These are phyloP conservation scores for Raffaelea ambrosiae DNA, from an alignment of 2,329 filamentous ascomycete species.

Conservation along the genomic window DNA sequence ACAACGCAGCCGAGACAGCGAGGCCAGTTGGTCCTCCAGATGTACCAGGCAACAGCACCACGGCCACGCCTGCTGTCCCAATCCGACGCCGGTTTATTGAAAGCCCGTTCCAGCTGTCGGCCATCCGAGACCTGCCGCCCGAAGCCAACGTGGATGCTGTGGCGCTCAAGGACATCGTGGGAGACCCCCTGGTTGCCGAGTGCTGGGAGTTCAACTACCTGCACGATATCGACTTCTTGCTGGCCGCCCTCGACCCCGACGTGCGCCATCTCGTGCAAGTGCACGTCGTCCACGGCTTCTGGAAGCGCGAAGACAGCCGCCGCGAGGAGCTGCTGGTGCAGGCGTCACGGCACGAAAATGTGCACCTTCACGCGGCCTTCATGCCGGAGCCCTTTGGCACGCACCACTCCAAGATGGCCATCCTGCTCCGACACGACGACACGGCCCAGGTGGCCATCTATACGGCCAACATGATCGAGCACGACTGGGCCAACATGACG, in stretches of 20 bases:
- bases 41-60: too few relatives aligned
- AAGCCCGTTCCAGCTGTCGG: conserved; percentile 60
- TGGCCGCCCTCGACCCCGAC: conserved; percentile 45
- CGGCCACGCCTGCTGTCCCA: too few relatives aligned
- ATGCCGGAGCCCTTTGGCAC: conserved; percentile 83
- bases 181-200: conserved; percentile 64
- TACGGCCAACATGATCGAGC: conserved; percentile 83
- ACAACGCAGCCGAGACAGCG: not conserved
- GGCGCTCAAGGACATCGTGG: conserved; percentile 57
- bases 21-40: not conserved
- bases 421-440: conserved; percentile 71
- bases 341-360: conserved; percentile 54
- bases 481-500: conserved; percentile 83
- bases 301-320: conserved; percentile 58
- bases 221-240: conserved; percentile 50
- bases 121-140: conserved; percentile 54
- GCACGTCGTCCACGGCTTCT: conserved; percentile 53
- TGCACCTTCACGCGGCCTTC: conserved; percentile 63
- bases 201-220: conserved; percentile 65
- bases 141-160: conserved; percentile 57
- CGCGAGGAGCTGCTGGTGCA: conserved; percentile 51
- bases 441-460: conserved; percentile 74
- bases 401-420: conserved; percentile 79
- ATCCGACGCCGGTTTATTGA: too few relatives aligned
- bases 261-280: conserved; percentile 38